Percentiles rank a stretch among this genome's conserved stretches.
These are phyloP conservation scores for Buxus sempervirens DNA, from an alignment of 164 flowering plant genomes.

Conservation along the genomic window DNA sequence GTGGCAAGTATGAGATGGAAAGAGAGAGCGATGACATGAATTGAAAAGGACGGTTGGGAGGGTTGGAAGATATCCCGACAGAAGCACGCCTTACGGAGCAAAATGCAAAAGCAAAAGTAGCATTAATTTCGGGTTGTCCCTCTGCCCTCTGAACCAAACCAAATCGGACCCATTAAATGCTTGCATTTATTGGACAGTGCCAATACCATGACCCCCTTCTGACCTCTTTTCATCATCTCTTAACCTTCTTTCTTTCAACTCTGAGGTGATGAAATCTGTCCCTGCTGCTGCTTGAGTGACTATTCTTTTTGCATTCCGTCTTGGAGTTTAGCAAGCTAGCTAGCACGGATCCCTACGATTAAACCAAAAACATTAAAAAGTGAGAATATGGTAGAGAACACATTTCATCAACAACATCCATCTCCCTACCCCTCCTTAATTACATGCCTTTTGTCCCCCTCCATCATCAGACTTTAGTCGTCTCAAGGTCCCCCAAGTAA, in stretches of 20 bases:
- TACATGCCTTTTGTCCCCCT: conserved; percentile 29
- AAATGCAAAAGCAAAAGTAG: conserved; percentile 19
- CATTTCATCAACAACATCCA: conserved; percentile 8
- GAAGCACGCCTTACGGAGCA: conserved; percentile 27
- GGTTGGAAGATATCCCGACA: conserved; percentile 42
- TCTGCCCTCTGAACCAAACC: conserved; percentile 10
- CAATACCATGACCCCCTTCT: conserved; percentile 28
- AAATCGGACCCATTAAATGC: conserved; percentile 12
- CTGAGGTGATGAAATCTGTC: conserved; percentile 18
- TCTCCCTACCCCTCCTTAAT: conserved; percentile 1
- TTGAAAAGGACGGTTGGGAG: conserved; percentile 32
- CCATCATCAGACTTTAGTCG: background rate
- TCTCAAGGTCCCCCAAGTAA: no score
- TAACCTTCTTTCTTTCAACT: background rate
- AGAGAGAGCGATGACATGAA: conserved; percentile 8
- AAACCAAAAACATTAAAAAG: background rate
- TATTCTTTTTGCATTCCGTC: conserved; percentile 13
- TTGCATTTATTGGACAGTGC: conserved; percentile 41
- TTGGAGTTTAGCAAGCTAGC: conserved; percentile 27
- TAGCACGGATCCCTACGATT: conserved; percentile 22
- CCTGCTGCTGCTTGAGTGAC: conserved; percentile 4
- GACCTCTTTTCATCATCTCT: conserved; percentile 1
- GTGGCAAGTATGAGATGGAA: no score
- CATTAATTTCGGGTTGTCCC: conserved; percentile 43
- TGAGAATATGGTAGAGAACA: background rate